Conservation (phyloP, 2,329 filamentous ascomycete species). For the Botryotinia calthae region DNA sequence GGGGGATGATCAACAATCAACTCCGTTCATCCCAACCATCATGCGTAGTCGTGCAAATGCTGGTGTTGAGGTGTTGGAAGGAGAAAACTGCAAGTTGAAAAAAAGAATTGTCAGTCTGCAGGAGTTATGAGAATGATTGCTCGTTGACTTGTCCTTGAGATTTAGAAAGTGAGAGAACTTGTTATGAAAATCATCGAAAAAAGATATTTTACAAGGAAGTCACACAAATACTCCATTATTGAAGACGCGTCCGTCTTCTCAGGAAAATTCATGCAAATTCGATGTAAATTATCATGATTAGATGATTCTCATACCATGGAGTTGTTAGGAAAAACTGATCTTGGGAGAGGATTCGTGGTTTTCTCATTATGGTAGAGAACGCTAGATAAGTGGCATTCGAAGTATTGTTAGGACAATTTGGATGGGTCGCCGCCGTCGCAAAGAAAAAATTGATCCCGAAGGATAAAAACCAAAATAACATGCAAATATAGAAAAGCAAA, state of each 20-base stretch:
- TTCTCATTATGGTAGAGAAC: not conserved
- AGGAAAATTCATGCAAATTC: not conserved
- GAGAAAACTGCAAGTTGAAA: not conserved
- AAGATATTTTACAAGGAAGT: not conserved
- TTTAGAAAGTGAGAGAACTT: not conserved
- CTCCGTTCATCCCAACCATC: not conserved
- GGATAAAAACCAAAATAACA: not conserved
- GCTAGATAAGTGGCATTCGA: not conserved
- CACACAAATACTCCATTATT: not conserved
- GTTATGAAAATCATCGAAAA: not conserved
- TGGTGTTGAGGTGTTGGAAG: not conserved
- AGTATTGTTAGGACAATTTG: not conserved
- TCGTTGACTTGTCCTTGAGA: not conserved
- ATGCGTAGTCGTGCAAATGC: not conserved
- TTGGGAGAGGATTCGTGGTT: not conserved
- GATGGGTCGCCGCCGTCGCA: not conserved
- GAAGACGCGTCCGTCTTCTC: constrained; percentile 7
- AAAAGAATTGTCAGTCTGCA: not conserved
- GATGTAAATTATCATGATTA: not conserved
- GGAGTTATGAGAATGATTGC: not conserved
- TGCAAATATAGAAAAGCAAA: not conserved
- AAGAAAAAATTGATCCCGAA: not conserved
- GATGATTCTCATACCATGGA: not conserved
- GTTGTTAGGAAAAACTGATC: not conserved
- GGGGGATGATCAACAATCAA: not conserved